Evolutionary conservation across 2,329 filamentous ascomycete genomes (phyloP).

Genomic region (Dactylellina leptospora): DNA sequence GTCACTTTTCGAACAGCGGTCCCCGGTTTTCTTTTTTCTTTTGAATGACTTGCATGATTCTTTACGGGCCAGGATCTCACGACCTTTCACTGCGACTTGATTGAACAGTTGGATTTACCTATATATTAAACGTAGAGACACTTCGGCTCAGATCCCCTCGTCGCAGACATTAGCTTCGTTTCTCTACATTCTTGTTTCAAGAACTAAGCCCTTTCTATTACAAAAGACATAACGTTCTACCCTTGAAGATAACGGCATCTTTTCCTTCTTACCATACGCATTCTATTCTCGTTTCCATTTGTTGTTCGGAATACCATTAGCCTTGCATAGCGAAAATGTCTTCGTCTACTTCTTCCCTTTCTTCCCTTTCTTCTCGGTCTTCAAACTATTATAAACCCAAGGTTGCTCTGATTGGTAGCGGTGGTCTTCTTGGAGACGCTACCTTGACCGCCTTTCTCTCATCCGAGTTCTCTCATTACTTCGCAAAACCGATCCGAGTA

Average conservation of each 20-base stretch:
- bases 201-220: neutral
- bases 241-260: slow-evolving; percentile 16
- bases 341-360: slow-evolving; percentile 42
- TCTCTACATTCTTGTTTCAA: slow-evolving; percentile 21
- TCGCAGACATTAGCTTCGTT: slow-evolving; percentile 3
- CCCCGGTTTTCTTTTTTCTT: no score
- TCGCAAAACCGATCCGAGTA: slow-evolving; percentile 47
- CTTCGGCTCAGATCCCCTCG: slow-evolving; percentile 36
- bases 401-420: slow-evolving; percentile 49
- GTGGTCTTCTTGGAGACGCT: slow-evolving; percentile 47
- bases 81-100: slow-evolving; percentile 4
- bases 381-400: slow-evolving; percentile 43
- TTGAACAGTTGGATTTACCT: neutral
- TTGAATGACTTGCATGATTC: slow-evolving; percentile 41
- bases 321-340: slow-evolving; percentile 34
- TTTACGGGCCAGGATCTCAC: slow-evolving; percentile 23
- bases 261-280: neutral
- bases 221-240: slow-evolving; percentile 1
- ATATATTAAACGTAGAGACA: slow-evolving; percentile 22
- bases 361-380: slow-evolving; percentile 44
- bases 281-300: slow-evolving; percentile 3
- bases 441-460: slow-evolving; percentile 43
- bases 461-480: slow-evolving; percentile 43
- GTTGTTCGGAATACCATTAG: slow-evolving; percentile 3
- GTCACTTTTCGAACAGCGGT: slow-evolving; percentile 32